Base-by-base conservation (phyloP, 2,329 filamentous ascomycete genomes). In the Paracoccidioides lutzii region DNA sequence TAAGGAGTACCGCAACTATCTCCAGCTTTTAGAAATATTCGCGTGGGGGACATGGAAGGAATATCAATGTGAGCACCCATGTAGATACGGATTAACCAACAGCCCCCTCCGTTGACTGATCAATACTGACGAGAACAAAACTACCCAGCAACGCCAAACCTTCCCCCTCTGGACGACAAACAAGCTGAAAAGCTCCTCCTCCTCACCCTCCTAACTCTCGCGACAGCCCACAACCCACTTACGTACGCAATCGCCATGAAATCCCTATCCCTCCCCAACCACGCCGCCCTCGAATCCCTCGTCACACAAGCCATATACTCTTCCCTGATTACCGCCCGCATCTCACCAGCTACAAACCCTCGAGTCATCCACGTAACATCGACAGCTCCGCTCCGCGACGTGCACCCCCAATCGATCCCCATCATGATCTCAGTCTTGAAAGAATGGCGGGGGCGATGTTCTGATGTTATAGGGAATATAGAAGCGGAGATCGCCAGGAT, bases 151-250 rank as follows among this genome's bases (percentile, higher is more conserved):
- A 76, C 73, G 10, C 67, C 73, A n/a, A 65, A 69, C 60, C 83
- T 96, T 2, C 93, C 91, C 2, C 59, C 76, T 6, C 81, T 98
- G 51, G 85, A 80, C 67, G 78, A 81, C 0, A 76, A 81, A 54
- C 93, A 98, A 74, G 74, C 78, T 45, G 79, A 84, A 60, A 98
- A 98, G 74, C 86, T 98, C 45, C 87, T 89, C 54, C 88, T 96
- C 66, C 85, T 98, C 42, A 89, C 90, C 22, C 82, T 98, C 59
- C 79, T 98, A 48, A 85, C 88, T 0, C 82, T 96, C 58, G 85
- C 88, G 57, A 80, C 82, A 58, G 80, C 85, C 59, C 77, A 79
- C 49, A 70, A 74, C 55, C 81, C 82, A 42, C 82, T 97, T 30
- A 85, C 80, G 53, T 98, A 98, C 73, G 67, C 75, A 22, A 75